Conservation (phyloP, 1,139 yeast genomes). For the Citeromyces siamensis region DNA sequence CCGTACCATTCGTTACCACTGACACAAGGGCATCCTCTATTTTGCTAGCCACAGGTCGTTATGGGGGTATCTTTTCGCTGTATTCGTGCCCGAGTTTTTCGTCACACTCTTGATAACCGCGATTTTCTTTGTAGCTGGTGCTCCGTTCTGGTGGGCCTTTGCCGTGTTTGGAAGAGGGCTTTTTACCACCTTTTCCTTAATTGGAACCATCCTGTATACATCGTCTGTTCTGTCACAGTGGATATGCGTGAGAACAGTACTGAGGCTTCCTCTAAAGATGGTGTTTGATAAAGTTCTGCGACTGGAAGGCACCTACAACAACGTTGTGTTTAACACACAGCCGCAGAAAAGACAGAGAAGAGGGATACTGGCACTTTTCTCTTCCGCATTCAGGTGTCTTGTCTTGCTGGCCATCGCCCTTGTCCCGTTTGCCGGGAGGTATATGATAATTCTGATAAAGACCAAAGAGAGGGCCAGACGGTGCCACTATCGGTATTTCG, state of each 20-base stretch:
- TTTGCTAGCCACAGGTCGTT: slow-evolving; percentile 12
- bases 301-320: slow-evolving; percentile 33
- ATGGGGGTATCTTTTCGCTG: slow-evolving; percentile 13
- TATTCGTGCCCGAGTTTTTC: slow-evolving; percentile 35
- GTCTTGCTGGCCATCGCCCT: slow-evolving; percentile 27
- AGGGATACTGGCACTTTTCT: slow-evolving; percentile 29
- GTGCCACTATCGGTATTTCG: slow-evolving; percentile 48
- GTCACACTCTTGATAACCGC: slow-evolving; percentile 30
- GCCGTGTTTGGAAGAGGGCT: slow-evolving; percentile 42
- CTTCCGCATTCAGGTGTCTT: slow-evolving; percentile 21
- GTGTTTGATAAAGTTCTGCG: slow-evolving; percentile 48
- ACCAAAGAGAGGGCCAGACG: slow-evolving; percentile 48
- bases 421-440: slow-evolving; percentile 54
- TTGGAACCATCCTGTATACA: slow-evolving; percentile 40
- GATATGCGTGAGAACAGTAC: slow-evolving; percentile 33
- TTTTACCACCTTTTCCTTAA: slow-evolving; percentile 38
- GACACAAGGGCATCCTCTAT: slow-evolving; percentile 13
- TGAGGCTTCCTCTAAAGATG: slow-evolving; percentile 42
- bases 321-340: slow-evolving; percentile 22
- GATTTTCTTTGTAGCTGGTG: slow-evolving; percentile 25
- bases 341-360: slow-evolving; percentile 5
- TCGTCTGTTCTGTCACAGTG: slow-evolving; percentile 37
- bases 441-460: slow-evolving; percentile 35
- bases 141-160: slow-evolving; percentile 34
- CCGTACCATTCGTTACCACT: not conserved